Conservation (phyloP, 1,139 yeast species). For the Groenewaldozyma sp. region DNA sequence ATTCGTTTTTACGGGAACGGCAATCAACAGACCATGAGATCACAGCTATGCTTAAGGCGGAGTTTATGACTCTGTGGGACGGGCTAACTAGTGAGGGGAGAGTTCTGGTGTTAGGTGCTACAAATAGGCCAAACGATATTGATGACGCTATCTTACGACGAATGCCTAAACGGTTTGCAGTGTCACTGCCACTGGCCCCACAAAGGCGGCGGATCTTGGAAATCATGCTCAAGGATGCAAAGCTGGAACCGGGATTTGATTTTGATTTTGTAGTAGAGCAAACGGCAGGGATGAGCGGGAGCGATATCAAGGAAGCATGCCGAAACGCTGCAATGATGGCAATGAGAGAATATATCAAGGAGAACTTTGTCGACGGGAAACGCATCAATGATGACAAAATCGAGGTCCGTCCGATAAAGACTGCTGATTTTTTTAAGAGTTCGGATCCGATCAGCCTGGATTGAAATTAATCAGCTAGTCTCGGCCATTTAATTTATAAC, state of each 20-base stretch:
- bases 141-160: slow-evolving; percentile 89
- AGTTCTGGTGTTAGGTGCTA: slow-evolving; percentile 86
- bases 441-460: background rate
- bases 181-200: slow-evolving; percentile 57
- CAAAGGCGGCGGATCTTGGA: slow-evolving; percentile 65
- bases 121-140: slow-evolving; percentile 85
- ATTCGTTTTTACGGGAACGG: slow-evolving; percentile 84
- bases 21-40: slow-evolving; percentile 85
- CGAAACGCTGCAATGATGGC: slow-evolving; percentile 90
- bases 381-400: slow-evolving; percentile 20
- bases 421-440: slow-evolving; percentile 26
- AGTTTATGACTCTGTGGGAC: slow-evolving; percentile 97
- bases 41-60: slow-evolving; percentile 92
- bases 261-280: slow-evolving; percentile 48
- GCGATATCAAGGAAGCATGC: slow-evolving; percentile 83
- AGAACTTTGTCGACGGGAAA: slow-evolving; percentile 26
- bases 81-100: slow-evolving; percentile 74
- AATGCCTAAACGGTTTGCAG: slow-evolving; percentile 83
- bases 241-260: slow-evolving; percentile 47
- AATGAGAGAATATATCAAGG: slow-evolving; percentile 66
- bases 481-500: no score
- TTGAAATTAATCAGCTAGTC: background rate
- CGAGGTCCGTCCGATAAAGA: slow-evolving; percentile 32
- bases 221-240: slow-evolving; percentile 58
- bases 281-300: slow-evolving; percentile 79